Evolutionary conservation across 345 rosid genomes (phyloP), one percentile per base, ranked within the genome.

Genomic region (Gossypium sturtianum): DNA sequence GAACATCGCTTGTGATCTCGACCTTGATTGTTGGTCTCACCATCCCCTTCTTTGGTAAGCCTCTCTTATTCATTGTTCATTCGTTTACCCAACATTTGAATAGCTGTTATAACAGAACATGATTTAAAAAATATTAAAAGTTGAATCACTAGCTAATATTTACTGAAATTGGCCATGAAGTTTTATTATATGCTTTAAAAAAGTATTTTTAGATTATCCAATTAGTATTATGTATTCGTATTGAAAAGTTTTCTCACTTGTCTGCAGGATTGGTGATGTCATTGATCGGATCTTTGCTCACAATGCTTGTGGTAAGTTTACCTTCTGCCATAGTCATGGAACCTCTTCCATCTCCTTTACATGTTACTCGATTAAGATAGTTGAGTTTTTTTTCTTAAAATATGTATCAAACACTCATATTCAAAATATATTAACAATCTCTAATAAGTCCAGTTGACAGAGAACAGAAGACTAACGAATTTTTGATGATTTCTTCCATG

Each of bases 261-360:
- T 73, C 2, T 85, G 53, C 85, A 94, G 97, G 97, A 53, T 86
- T 89, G 73, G 89, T 92, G 59, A 84, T 94, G 97, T 91, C 97
- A 25, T 71, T 94, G 76, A 89, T 92, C 45, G 97, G 97, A 85
- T 92, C 97, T 41, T 82, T 90, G 75, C 88, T 94, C 74, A 89
- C 97, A 58, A 92, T 92, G 97, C 93, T 94, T 62, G 95, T 94
- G 79, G 98, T 92, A 84, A 81, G 94, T 83, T 66, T 20, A 13
- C 64, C 77, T 74, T 29, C 19, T 47, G 44, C 9, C 51, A 5
- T 4, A 17, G n/a, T 15, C 54, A 1, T 45, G n/a, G 38, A 66
- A 16, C 7, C 20, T 66, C 53, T 64, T 62, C 12, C 43, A 13
- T 4, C 17, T 67, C 16, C 43, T 58, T 41, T 66, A 52, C 27